phyloP scores from a whole-genome alignment of 2,329 filamentous ascomycete genomes.

The Sclerotinia glacialis region DNA sequence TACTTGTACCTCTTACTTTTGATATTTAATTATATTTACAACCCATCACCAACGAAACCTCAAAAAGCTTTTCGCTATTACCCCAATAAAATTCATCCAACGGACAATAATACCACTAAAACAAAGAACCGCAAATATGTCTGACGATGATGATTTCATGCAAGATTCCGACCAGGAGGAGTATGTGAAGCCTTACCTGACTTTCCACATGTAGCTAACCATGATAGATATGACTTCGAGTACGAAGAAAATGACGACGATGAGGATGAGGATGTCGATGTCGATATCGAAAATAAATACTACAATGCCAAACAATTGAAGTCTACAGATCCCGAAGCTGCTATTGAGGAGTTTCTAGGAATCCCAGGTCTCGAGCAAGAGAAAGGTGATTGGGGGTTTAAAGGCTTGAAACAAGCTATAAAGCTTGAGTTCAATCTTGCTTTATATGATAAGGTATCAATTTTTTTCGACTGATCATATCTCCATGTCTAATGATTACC shows the following conservation, averaged over 20 bases:
- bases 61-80: not conserved
- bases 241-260: conserved; percentile 91
- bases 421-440: conserved; percentile 93
- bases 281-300: conserved; percentile 99
- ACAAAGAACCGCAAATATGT: conserved; percentile 42
- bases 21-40: not conserved
- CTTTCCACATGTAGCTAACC: conserved; percentile 27
- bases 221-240: conserved; percentile 81
- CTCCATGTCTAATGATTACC: conserved; percentile 20
- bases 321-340: conserved; percentile 77
- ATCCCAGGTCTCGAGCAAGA: conserved; percentile 81
- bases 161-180: conserved; percentile 86
- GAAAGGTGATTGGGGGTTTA: conserved; percentile 99
- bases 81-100: not conserved
- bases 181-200: conserved; percentile 47
- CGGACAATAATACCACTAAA: not conserved
- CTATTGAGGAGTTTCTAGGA: conserved; percentile 87
- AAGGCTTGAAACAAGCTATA: conserved; percentile 95
- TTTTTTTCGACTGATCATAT: not conserved
- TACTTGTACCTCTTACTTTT: conserved; percentile 9
- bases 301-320: conserved; percentile 99
- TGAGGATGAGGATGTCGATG: conserved; percentile 82
- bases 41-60: not conserved
- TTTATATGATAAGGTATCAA: conserved; percentile 74
- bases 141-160: conserved; percentile 79